Evolutionary conservation across 257 asterid species (phyloP), one percentile per base, ranked within the genome.

Genomic region (Orobanche coerulescens): DNA sequence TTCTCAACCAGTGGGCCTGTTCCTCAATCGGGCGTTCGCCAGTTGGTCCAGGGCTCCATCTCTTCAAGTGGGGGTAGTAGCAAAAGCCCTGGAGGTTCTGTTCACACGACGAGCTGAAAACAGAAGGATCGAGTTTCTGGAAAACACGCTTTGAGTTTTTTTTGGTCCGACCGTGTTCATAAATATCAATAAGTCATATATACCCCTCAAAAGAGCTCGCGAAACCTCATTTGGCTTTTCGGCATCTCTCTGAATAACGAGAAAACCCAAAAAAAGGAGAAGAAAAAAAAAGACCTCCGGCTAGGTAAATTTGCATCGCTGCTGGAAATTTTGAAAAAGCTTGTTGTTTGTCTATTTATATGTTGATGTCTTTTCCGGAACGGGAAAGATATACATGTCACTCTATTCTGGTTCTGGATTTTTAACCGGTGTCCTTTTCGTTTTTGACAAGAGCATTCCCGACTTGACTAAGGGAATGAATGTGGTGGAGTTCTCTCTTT

Each of bases 71-170:
- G 71, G 39, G 69, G 76, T 61, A 69, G 78, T 25, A 42, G 71
- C 44, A 6, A n/a, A 33, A 62, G 67, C 51, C 80, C 34, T 25
- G 85, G 70, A 56, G 77, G 75, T 67, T 88, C 73, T 81, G 66
- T 68, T 67, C 80, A 39, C 70, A 53, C 81, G 31, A 82, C 95
- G 55, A 82, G 76, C 79, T 82, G 78, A 83, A 25, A 51, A 69
- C 52, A 33, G 58, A 68, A 55, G 28, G 39, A 6, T 20, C 19
- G 24, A 48, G 15, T 48, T 8, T 3, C 0, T 40, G 47, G 47
- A n/a, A 8, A n/a, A 40, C 3, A 40, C 3, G 12, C 12, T 7
- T 40, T 40, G 14, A n/a, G 47, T n/a, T 3, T 0, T 1, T 40
- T 9, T 13, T n/a, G 12, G 2, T 26, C 31, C 31, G 5, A 65